phyloP scores from a whole-genome alignment of 1,284 basidiomycete genomes.

The Cutaneotrichosporon cutaneum region DNA sequence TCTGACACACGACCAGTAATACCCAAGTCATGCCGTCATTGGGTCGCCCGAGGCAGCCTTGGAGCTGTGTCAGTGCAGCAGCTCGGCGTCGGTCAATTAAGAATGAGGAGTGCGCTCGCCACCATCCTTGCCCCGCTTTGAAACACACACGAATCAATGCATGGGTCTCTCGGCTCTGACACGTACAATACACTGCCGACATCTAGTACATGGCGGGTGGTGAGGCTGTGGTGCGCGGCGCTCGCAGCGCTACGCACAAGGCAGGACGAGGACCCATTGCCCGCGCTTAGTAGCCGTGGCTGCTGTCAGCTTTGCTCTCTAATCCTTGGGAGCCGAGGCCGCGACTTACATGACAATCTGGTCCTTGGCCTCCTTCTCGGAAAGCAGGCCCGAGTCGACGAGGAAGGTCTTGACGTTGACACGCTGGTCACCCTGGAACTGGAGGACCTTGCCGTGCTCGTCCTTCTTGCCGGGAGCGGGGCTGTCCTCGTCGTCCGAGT shows the following conservation, averaged over 20 bases:
- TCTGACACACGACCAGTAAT: no score
- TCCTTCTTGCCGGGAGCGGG: constrained; percentile 68
- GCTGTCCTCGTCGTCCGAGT: constrained; percentile 48
- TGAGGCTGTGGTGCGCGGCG: neutral
- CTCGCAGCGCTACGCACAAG: neutral
- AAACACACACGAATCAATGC: constrained; percentile 9
- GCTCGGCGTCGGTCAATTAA: no score
- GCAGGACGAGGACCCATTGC: neutral
- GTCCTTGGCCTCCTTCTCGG: constrained; percentile 55
- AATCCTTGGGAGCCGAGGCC: neutral
- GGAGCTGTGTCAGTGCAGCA: no score
- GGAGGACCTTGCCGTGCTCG: constrained; percentile 96
- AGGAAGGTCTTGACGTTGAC: constrained; percentile 86
- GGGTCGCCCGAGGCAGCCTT: no score
- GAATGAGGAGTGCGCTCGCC: no score
- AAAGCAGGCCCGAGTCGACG: constrained; percentile 57
- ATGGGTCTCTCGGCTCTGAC: constrained; percentile 15
- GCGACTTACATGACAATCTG: constrained; percentile 50
- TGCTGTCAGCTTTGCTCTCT: neutral
- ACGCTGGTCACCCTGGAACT: constrained; percentile 98
- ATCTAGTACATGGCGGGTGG: constrained; percentile 6
- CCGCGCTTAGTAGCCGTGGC: constrained; percentile 19
- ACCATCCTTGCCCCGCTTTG: no score
- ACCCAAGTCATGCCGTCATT: no score
- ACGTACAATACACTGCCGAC: constrained; percentile 12